These are phyloP conservation scores for Clitoria ternatea DNA, from an alignment of 306 rosid species.

Conservation along the genomic window DNA sequence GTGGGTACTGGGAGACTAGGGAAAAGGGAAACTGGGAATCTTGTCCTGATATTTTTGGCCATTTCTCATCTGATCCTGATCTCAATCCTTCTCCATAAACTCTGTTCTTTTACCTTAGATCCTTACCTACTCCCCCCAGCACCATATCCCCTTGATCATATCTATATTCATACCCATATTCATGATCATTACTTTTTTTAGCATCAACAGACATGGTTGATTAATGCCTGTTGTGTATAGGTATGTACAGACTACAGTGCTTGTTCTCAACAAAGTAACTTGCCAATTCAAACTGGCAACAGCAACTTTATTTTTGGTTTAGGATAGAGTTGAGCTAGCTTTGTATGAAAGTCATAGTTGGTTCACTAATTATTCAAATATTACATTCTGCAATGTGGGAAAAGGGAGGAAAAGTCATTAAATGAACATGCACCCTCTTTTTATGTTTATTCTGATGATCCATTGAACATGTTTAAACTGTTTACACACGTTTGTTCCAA, in stretches of 20 bases:
- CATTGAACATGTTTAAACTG: neutral
- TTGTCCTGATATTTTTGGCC: slow-evolving; percentile 80
- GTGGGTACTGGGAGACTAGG: slow-evolving; percentile 96
- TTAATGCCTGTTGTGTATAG: slow-evolving; percentile 6
- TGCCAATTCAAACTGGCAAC: neutral
- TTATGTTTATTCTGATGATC: neutral
- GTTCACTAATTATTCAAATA: neutral
- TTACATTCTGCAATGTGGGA: neutral
- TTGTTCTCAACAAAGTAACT: neutral
- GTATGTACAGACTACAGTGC: neutral
- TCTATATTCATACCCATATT: slow-evolving; percentile 2
- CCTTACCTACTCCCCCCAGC: neutral
- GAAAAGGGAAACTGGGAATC: slow-evolving; percentile 68
- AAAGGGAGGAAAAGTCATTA: neutral
- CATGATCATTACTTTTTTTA: slow-evolving; percentile 6
- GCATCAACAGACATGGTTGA: neutral
- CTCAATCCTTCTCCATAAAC: neutral
- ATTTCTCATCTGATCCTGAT: slow-evolving; percentile 39
- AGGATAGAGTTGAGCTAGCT: slow-evolving; percentile 3
- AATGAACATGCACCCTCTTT: neutral
- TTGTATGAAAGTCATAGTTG: neutral
- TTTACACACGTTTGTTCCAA: slow-evolving; percentile 1
- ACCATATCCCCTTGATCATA: neutral
- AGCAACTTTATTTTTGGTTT: slow-evolving; percentile 6
- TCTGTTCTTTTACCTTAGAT: neutral